Conservation (phyloP, 108 stramenopile species). For the Hondaea fermentalgiana region DNA sequence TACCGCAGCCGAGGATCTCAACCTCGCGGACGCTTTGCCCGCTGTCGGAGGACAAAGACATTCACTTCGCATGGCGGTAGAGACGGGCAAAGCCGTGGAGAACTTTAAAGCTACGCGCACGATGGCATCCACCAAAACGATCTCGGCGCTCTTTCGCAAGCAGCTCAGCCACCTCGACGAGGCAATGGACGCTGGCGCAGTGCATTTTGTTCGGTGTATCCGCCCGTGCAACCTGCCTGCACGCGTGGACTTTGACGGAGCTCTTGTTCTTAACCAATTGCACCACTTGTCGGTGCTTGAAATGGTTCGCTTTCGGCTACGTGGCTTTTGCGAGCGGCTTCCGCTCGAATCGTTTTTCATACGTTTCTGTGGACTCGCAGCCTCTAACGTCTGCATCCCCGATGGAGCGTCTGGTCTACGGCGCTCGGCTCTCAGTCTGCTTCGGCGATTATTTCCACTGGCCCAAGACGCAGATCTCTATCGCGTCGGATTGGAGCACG, state of each 20-base stretch:
- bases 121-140: slow-evolving; percentile 1
- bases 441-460: not conserved
- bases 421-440: not conserved
- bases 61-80: not conserved
- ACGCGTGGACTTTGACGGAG: not conserved
- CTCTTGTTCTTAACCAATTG: not conserved
- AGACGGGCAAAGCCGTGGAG: not conserved
- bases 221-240: not conserved
- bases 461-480: not conserved
- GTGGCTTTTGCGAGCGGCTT: not conserved
- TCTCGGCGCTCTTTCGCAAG: not conserved
- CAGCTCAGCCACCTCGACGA: not conserved
- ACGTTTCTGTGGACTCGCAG: not conserved
- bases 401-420: not conserved
- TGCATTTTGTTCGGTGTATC: not conserved
- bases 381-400: not conserved
- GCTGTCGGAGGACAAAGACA: not conserved
- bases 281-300: not conserved
- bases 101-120: not conserved
- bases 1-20: not conserved
- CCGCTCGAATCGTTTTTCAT: not conserved
- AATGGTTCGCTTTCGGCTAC: not conserved
- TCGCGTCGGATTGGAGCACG: not conserved
- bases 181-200: not conserved
- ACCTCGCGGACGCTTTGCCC: not conserved